Evolutionary conservation across 108 stramenopile genomes (phyloP).

Genomic region (Cyclostephanos invisitatus): DNA sequence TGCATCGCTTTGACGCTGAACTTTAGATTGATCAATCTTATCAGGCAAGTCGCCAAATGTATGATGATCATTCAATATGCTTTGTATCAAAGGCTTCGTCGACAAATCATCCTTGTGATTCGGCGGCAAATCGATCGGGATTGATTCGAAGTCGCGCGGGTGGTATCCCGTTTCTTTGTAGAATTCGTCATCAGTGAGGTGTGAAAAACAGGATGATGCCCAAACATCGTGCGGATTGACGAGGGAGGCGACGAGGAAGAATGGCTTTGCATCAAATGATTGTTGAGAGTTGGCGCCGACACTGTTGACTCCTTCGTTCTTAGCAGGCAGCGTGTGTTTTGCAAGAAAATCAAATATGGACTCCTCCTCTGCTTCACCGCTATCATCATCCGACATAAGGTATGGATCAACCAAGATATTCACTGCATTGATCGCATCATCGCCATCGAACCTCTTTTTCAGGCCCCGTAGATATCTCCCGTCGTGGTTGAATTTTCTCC

Average conservation of each 20-base stretch:
- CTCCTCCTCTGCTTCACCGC: constrained; percentile 15
- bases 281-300: not conserved
- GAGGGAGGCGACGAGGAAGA: constrained; percentile 58
- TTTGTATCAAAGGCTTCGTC: constrained; percentile 30
- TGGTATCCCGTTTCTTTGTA: constrained; percentile 41
- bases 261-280: constrained; percentile 38
- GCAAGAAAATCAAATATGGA: constrained; percentile 29
- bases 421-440: not conserved
- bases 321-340: constrained; percentile 15
- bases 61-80: constrained; percentile 13
- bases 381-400: constrained; percentile 7
- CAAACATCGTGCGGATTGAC: constrained; percentile 74
- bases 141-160: constrained; percentile 28
- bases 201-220: constrained; percentile 46
- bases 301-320: not conserved
- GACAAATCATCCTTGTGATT: constrained; percentile 31
- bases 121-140: constrained; percentile 34
- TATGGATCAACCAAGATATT: constrained; percentile 10
- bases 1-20: constrained; percentile 28
- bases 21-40: not conserved
- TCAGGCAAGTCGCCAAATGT: constrained; percentile 29
- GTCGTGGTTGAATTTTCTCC: constrained; percentile 57
- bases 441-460: constrained; percentile 36
- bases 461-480: constrained; percentile 49
- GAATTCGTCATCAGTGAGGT: constrained; percentile 52